phyloP scores from a whole-genome alignment of 148 eudicot species.

The Rhododendron mucronatum region DNA sequence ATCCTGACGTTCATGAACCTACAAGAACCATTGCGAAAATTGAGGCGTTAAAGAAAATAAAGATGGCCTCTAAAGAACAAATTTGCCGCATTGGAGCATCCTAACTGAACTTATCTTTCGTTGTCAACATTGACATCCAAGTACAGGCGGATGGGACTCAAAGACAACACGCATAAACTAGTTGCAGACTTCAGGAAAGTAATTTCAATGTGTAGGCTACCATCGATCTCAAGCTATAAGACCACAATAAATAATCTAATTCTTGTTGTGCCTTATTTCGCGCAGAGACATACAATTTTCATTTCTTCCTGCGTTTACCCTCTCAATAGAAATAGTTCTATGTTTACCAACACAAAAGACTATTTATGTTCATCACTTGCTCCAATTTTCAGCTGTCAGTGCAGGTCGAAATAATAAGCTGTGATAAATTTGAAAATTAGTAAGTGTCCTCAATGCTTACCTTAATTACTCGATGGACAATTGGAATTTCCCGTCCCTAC shows the following conservation, averaged over 20 bases:
- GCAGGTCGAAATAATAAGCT: not conserved
- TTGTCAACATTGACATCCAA: not conserved
- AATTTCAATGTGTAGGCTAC: no score
- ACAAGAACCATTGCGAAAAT: not conserved
- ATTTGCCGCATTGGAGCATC: not conserved
- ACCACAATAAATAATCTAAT: no score
- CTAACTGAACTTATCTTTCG: not conserved
- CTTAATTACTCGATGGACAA: slow-evolving; percentile 72
- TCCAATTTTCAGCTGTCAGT: not conserved
- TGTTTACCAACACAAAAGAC: not conserved
- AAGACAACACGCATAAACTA: not conserved
- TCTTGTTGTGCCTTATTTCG: not conserved
- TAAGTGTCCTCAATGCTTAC: slow-evolving; percentile 14
- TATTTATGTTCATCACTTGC: not conserved
- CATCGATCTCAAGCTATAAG: no score
- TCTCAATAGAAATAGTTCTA: not conserved
- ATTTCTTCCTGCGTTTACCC: not conserved
- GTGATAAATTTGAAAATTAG: not conserved
- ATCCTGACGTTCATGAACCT: slow-evolving; percentile 44
- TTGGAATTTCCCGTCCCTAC: slow-evolving; percentile 67
- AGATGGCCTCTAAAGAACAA: not conserved
- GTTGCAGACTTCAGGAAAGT: not conserved
- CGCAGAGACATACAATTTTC: not conserved
- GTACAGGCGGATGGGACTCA: not conserved
- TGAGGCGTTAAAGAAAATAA: not conserved